These are phyloP conservation scores for Neopestalotiopsis clavispora DNA, from an alignment of 2,329 filamentous ascomycete genomes.

Conservation along the genomic window DNA sequence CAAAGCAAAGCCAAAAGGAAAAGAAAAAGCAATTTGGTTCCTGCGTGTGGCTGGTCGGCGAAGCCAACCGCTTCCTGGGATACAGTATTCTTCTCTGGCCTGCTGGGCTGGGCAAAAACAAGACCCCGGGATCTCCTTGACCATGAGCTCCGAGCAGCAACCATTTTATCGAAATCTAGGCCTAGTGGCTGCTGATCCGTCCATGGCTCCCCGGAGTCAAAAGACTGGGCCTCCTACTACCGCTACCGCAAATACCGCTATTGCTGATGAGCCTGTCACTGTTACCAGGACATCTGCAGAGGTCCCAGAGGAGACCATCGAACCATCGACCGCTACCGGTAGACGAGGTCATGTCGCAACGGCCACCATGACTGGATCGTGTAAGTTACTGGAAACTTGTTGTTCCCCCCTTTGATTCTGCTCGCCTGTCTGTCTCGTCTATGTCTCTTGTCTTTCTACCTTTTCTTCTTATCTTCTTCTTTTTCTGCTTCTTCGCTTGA, in stretches of 20 bases:
- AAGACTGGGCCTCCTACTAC: conserved; percentile 16
- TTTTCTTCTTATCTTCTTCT: not conserved
- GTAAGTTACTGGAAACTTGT: not conserved
- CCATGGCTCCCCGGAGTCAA: conserved; percentile 24
- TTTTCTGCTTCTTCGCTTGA: too few species aligned
- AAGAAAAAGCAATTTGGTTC: conserved; percentile 7
- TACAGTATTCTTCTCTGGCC: not conserved
- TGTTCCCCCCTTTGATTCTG: not conserved
- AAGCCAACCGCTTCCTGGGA: conserved; percentile 2
- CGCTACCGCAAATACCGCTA: conserved; percentile 10
- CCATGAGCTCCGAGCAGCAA: not conserved
- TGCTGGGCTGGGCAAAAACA: too few species aligned
- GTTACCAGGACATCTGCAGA: conserved; percentile 10
- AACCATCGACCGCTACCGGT: not conserved
- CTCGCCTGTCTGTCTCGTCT: not conserved
- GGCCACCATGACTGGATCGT: not conserved
- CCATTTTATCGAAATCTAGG: conserved; percentile 23
- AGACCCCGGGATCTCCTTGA: not conserved
- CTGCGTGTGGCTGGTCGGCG: conserved; percentile 5
- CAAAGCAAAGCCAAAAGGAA: not conserved
- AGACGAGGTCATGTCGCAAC: not conserved
- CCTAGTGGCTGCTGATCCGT: conserved; percentile 26
- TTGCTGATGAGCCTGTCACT: conserved; percentile 18
- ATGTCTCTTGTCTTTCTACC: not conserved
- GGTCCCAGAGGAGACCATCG: not conserved